Conservation (phyloP, 192 early-diverging fungal species). For the Coemansia sp. region DNA sequence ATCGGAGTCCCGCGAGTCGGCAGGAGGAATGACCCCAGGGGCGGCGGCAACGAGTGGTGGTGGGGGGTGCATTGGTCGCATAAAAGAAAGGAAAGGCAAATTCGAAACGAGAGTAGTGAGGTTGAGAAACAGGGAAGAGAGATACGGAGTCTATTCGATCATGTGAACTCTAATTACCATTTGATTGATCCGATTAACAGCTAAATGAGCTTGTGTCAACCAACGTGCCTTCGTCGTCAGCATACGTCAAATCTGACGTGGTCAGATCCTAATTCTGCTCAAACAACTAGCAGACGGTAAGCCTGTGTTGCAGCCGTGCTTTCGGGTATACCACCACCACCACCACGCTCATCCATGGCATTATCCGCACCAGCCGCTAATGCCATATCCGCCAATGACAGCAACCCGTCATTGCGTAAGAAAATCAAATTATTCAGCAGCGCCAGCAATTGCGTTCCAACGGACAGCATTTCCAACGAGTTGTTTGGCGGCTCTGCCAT, state of each 20-base stretch:
- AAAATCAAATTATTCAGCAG: too few species aligned
- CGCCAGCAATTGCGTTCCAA: too few species aligned
- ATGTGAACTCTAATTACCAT: constrained; percentile 60
- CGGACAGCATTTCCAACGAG: too few species aligned
- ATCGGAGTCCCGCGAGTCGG: not conserved
- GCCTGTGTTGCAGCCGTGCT: too few species aligned
- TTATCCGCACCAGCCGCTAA: too few species aligned
- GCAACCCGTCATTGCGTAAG: too few species aligned
- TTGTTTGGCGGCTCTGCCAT: too few species aligned
- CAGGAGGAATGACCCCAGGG: not conserved
- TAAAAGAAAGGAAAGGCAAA: not conserved
- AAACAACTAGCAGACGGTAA: constrained; percentile 81
- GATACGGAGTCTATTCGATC: not conserved
- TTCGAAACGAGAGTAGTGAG: not conserved
- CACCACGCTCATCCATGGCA: too few species aligned
- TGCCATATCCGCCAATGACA: too few species aligned
- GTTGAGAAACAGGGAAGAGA: not conserved
- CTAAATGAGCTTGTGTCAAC: constrained; percentile 77
- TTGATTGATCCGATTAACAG: constrained; percentile 54
- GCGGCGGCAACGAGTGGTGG: not conserved
- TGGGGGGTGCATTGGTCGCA: too few species aligned
- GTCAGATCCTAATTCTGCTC: constrained; percentile 84
- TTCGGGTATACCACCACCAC: too few species aligned
- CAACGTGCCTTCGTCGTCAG: constrained; percentile 82
- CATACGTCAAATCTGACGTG: constrained; percentile 71